Evolutionary conservation across 2,329 filamentous ascomycete species (phyloP), one percentile per base, ranked within the genome.

Genomic region (Pseudogymnoascus destructans): DNA sequence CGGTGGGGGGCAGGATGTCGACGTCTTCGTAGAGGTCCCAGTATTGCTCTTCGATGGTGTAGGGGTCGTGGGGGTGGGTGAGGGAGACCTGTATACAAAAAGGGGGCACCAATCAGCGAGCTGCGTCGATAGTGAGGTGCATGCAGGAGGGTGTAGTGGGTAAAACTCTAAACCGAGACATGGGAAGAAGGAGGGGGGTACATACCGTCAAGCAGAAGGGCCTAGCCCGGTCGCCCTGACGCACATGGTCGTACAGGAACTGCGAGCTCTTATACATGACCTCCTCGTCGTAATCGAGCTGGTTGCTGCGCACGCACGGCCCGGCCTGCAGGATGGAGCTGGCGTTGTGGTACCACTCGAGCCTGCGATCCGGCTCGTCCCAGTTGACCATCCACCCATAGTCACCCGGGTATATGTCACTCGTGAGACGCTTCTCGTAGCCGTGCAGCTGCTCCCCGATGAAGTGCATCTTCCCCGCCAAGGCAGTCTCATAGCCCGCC

Each of bases 381-480:
- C 91, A 96, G 73, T 95, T 91, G 63, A 95, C 91, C 10, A 86
- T 85, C 91, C 91, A 96, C 63, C 91, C 91, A 68, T 93, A 90
- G 69, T 96, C 91, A 59, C 86, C 91, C 0, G 91, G 91, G 71
- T 96, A 96, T 69, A 96, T 95, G 71, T 96, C 91, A 64, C 86
- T 88, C n/a, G 91, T 96, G 67, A 96, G 78, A 59, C 91, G 83
- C 67, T 89, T 86, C 75, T 96, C 91, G 67, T 95, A 96, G 27
- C 91, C 91, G 70, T 96, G 91, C 60, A 96, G 78, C 73, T 96
- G 91, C 70, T 96, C 91, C 32, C 91, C 91, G 58, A 95, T 87
- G 70, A 96, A 96, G 73, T 96, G 91, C 91, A 96, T 96, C 79
- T 96, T 96, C 62, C 91, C 91, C 4, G 91, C 89, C 65, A 96